Evolutionary conservation across 257 asterid species (phyloP).

Genomic region (Mentha longifolia): DNA sequence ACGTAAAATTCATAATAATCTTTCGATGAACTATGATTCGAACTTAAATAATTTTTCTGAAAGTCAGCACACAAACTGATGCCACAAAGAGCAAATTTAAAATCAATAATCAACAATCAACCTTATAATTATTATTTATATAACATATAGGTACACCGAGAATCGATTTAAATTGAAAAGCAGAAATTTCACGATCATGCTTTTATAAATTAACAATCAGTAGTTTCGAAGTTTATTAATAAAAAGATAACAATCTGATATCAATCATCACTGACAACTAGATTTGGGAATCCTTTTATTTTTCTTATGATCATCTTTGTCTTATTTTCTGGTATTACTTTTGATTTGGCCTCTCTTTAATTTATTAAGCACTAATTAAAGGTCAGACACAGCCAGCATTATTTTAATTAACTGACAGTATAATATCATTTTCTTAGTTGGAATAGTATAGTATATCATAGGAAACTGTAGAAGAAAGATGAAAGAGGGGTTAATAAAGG

Average conservation of each 20-base stretch:
- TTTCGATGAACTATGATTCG: too few species aligned
- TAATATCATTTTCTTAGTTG: background rate
- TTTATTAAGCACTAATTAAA: constrained; percentile 25
- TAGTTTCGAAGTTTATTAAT: background rate
- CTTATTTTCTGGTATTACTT: constrained; percentile 27
- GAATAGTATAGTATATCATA: too few species aligned
- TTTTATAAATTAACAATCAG: background rate
- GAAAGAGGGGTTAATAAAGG: constrained; percentile 1
- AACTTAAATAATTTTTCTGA: background rate
- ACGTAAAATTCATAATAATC: background rate
- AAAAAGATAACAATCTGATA: background rate
- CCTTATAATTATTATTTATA: background rate
- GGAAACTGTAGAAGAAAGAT: background rate
- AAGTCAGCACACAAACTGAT: background rate
- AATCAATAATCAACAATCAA: background rate
- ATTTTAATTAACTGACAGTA: constrained; percentile 1
- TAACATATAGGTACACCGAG: background rate
- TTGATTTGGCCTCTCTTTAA: constrained; percentile 19
- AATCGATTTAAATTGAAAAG: background rate
- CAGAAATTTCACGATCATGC: background rate
- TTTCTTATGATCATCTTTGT: constrained; percentile 26
- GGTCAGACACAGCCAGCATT: constrained; percentile 29
- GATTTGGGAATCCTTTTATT: constrained; percentile 32
- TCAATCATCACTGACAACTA: constrained; percentile 31
- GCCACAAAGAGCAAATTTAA: background rate